A percentile compares a stretch with the other conserved stretches of the same genome.
Conservation (phyloP, 148 eudicot species). For the Polygonum maritimum region DNA sequence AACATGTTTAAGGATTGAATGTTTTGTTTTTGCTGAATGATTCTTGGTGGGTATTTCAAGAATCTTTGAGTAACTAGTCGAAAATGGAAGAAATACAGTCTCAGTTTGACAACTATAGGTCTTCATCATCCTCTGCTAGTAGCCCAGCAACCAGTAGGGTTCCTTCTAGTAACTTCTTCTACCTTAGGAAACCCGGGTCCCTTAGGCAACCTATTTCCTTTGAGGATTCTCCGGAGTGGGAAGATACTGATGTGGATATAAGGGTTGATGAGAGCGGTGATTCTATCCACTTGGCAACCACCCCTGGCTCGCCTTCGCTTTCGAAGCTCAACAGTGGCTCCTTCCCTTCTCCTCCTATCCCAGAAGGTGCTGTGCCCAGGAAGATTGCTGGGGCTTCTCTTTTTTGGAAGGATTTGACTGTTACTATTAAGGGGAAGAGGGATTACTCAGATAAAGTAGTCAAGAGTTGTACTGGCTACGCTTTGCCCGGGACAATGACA, state of each 20-base stretch:
- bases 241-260: slow-evolving; percentile 73
- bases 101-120: slow-evolving; percentile 85
- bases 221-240: slow-evolving; percentile 99
- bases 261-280: slow-evolving; percentile 72
- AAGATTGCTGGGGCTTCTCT: slow-evolving; percentile 75
- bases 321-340: slow-evolving; percentile 87
- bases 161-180: slow-evolving; percentile 88
- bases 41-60: slow-evolving; percentile 1
- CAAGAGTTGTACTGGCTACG: slow-evolving; percentile 91
- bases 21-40: slow-evolving; percentile 5
- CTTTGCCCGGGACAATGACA: slow-evolving; percentile 90
- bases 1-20: neutral
- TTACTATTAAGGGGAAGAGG: slow-evolving; percentile 77
- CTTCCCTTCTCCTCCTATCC: slow-evolving; percentile 67
- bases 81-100: slow-evolving; percentile 93
- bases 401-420: slow-evolving; percentile 87
- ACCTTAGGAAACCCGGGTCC: slow-evolving; percentile 74
- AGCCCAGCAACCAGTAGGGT: slow-evolving; percentile 83
- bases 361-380: slow-evolving; percentile 57
- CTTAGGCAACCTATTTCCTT: slow-evolving; percentile 56
- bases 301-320: slow-evolving; percentile 71
- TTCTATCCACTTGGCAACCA: slow-evolving; percentile 67
- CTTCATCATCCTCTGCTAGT: slow-evolving; percentile 92
- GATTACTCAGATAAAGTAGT: slow-evolving; percentile 84
- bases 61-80: neutral